Evolutionary conservation across 306 rosid genomes (phyloP), one percentile per base, ranked within the genome.

Genomic region (Parietaria judaica): DNA sequence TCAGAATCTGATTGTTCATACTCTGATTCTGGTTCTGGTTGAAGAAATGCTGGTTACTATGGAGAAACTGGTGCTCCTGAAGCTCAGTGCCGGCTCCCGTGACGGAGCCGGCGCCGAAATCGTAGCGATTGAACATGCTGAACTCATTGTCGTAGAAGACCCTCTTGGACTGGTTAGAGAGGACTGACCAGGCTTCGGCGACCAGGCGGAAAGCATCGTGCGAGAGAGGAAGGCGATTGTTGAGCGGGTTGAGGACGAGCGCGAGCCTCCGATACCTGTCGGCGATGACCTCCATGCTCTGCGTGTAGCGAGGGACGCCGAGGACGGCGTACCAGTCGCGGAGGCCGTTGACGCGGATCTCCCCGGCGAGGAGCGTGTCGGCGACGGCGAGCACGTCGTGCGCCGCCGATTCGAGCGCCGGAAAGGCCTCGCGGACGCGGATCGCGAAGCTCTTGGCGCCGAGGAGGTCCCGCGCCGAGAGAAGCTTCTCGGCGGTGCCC

Each of bases 391-490:
- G 64, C 1, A 92, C 79, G 0, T 77, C 84, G 49, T 88, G 86
- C 0, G 96, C 74, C 1, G 83, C 81, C 9, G 60, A 34, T 5
- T 89, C 96, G 6, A 84, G 67, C 41, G 76, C 66, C 8, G 95
- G 96, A 80, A 88, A 87, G 35, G 94, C 81, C 43, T 88, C 99
- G 3, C 90, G 81, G 4, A 91, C 96, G 0, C 99, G 88, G 74
- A 92, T 76, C 12, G 96, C 99, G 13, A 92, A 92, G 45, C 83
- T 79, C 63, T 86, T 73, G 0, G 96, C 85, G 41, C 96, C 96
- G 50, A 76, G 87, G 23, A 88, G 43, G 64, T 92, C 99, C 70
- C 88, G 83, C 53, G 95, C 80, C 50, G 78, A 76, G 4, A 92
- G 79, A 0, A 88, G 85, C 77, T 80, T 92, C 75, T 86, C 86